Evolutionary conservation across 805 yeast species (phyloP).

Genomic region (Barnettozyma botsteinii): DNA sequence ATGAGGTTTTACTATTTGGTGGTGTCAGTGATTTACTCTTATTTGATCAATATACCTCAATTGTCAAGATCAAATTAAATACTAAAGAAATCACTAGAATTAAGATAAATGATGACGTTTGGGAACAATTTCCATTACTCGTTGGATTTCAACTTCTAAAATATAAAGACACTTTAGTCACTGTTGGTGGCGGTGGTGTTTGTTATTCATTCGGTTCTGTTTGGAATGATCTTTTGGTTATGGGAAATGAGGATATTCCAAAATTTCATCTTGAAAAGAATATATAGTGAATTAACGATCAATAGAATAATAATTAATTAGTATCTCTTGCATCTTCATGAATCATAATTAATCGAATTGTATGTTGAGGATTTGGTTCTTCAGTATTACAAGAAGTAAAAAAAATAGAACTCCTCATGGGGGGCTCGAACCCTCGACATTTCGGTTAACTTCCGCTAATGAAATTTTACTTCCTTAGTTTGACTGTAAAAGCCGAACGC

Average conservation of each 20-base stretch:
- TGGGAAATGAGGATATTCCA: slow-evolving; percentile 8
- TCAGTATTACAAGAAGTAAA: not conserved
- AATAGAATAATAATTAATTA: not conserved
- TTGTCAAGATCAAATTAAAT: slow-evolving; percentile 31
- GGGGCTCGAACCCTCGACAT: slow-evolving; percentile 19
- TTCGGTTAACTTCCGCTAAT: slow-evolving; percentile 15
- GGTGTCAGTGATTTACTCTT: slow-evolving; percentile 43
- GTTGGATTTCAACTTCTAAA: slow-evolving; percentile 46
- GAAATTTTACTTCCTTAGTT: slow-evolving; percentile 2
- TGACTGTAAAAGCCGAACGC: slow-evolving; percentile 17
- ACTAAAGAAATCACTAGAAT: slow-evolving; percentile 21
- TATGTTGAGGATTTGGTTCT: too few relatives aligned
- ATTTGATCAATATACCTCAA: slow-evolving; percentile 30
- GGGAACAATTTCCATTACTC: slow-evolving; percentile 42
- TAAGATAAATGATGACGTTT: slow-evolving; percentile 28
- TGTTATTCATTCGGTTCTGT: slow-evolving; percentile 75
- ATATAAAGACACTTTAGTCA: slow-evolving; percentile 15
- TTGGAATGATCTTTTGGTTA: slow-evolving; percentile 31
- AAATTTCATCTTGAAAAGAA: not conserved
- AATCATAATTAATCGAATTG: too few relatives aligned
- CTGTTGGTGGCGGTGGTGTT: slow-evolving; percentile 70
- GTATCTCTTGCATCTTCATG: too few relatives aligned
- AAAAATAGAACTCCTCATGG: slow-evolving; percentile 15
- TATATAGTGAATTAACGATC: not conserved
- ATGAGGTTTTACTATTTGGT: slow-evolving; percentile 45